Evolutionary conservation across 345 rosid species (phyloP).

Genomic region (Aquilaria sinensis): DNA sequence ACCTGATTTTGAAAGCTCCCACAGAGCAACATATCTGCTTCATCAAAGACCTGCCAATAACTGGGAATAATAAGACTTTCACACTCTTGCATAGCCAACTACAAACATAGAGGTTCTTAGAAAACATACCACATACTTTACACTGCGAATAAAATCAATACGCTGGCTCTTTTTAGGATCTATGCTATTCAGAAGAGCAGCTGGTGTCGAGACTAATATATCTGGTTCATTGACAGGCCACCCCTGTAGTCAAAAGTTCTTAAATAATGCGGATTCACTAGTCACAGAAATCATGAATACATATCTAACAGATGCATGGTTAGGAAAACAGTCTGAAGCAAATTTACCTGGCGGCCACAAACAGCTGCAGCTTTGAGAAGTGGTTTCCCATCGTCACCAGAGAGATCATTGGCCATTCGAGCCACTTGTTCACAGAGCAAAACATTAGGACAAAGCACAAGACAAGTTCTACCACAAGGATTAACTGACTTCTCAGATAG

Average conservation of each 20-base stretch:
- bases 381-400: constrained; percentile 58
- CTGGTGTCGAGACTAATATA: constrained; percentile 83
- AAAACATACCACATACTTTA: constrained; percentile 71
- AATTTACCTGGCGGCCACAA: constrained; percentile 72
- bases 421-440: constrained; percentile 89
- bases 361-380: constrained; percentile 59
- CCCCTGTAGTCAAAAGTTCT: constrained; percentile 49
- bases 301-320: neutral
- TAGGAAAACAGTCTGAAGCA: constrained; percentile 4
- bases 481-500: constrained; percentile 9
- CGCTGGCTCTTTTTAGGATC: constrained; percentile 49
- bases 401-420: constrained; percentile 71
- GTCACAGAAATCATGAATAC: neutral
- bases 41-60: constrained; percentile 80
- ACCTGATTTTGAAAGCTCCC: constrained; percentile 92
- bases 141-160: constrained; percentile 49
- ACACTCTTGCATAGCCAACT: constrained; percentile 5
- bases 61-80: neutral
- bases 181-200: constrained; percentile 76
- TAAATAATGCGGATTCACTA: constrained; percentile 1
- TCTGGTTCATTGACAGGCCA: constrained; percentile 78
- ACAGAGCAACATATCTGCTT: constrained; percentile 95
- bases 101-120: neutral
- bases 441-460: constrained; percentile 89
- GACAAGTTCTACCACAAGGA: constrained; percentile 27